phyloP scores from a whole-genome alignment of 805 yeast genomes.

The Metschnikowia similis region DNA sequence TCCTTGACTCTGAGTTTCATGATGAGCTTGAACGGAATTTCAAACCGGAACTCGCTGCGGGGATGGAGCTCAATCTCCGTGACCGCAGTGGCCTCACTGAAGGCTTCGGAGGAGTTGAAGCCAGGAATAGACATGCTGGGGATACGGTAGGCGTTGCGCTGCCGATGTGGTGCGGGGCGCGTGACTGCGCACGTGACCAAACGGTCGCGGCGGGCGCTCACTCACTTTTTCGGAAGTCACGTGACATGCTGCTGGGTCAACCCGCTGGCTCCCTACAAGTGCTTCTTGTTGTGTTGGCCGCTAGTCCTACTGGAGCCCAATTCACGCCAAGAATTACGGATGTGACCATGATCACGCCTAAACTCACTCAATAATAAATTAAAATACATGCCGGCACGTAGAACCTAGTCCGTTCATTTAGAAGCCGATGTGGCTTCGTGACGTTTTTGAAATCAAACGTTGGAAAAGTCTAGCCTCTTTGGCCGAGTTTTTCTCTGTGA shows the following conservation, averaged over 20 bases:
- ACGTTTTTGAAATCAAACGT: neutral
- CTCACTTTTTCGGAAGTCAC: no score
- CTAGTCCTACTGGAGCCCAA: no score
- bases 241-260: no score
- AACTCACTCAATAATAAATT: no score
- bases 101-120: constrained; percentile 4
- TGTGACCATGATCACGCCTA: no score
- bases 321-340: no score
- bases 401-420: neutral
- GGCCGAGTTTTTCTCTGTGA: constrained; percentile 36
- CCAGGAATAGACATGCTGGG: constrained; percentile 16
- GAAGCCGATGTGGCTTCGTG: neutral
- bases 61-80: constrained; percentile 26
- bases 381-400: neutral
- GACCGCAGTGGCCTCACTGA: constrained; percentile 4
- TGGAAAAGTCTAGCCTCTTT: constrained; percentile 28
- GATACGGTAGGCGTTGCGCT: neutral
- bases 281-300: no score
- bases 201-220: no score
- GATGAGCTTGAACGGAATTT: constrained; percentile 50
- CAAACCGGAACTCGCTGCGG: constrained; percentile 74
- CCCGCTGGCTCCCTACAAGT: no score
- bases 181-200: neutral
- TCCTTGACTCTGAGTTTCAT: constrained; percentile 47
- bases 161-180: neutral